Percentiles rank a stretch among this genome's conserved stretches.
phyloP scores from a whole-genome alignment of 1,139 yeast species.

The Pichia norvegensis region DNA sequence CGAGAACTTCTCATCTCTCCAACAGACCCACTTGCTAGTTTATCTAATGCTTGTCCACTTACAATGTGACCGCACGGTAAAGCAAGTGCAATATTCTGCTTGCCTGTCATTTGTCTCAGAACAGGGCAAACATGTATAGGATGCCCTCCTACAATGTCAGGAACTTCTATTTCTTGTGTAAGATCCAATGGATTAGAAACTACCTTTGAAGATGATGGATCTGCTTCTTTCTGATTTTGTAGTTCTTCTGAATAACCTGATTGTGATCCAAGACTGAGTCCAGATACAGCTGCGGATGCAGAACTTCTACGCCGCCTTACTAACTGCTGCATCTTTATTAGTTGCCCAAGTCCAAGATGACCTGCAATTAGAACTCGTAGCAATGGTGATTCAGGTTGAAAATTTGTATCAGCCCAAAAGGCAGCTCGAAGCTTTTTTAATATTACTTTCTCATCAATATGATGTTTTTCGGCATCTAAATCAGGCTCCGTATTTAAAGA shows the following conservation, averaged over 20 bases:
- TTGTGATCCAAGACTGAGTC: neutral
- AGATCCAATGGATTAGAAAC: neutral
- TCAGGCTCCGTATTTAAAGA: neutral
- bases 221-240: neutral
- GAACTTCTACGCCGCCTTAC: neutral
- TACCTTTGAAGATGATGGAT: neutral
- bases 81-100: neutral
- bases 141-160: neutral
- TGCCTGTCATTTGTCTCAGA: neutral
- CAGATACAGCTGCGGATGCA: neutral
- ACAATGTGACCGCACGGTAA: neutral
- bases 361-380: neutral
- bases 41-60: neutral
- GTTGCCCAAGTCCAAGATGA: neutral
- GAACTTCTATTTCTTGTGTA: neutral
- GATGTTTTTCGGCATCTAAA: neutral
- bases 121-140: conserved; percentile 1
- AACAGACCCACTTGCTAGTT: neutral
- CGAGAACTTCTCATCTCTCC: neutral
- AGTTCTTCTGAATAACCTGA: neutral
- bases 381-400: neutral
- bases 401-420: neutral
- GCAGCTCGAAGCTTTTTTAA: neutral
- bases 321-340: neutral
- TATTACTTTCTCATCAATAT: neutral